These are phyloP conservation scores for Pythium insidiosum DNA, from an alignment of 352 stramenopile genomes.

Conservation along the genomic window DNA sequence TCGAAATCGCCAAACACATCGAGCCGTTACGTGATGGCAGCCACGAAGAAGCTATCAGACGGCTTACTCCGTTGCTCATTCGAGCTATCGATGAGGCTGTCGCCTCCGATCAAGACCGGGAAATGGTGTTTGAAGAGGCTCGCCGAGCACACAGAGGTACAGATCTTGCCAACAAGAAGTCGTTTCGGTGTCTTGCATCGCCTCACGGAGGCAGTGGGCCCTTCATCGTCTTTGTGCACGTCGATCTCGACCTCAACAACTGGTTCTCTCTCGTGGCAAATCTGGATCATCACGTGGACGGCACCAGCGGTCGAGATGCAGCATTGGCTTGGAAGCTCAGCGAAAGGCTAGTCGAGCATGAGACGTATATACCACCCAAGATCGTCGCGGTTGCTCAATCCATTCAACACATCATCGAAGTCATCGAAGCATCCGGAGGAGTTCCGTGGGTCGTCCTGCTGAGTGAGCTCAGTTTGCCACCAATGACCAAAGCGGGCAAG, in stretches of 20 bases:
- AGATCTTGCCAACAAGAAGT: constrained; percentile 24
- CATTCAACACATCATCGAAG: constrained; percentile 16
- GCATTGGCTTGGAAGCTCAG: constrained; percentile 33
- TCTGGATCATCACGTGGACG: too few species aligned
- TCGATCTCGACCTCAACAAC: constrained; percentile 59
- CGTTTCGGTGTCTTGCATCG: constrained; percentile 18
- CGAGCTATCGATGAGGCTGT: constrained; percentile 15
- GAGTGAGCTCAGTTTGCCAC: constrained; percentile 38
- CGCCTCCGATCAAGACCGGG: constrained; percentile 1
- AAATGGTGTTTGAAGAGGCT: constrained; percentile 9
- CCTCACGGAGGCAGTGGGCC: too few species aligned
- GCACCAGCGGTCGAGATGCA: too few species aligned
- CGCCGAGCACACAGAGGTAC: constrained; percentile 18
- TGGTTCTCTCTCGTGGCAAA: constrained; percentile 42
- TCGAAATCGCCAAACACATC: constrained; percentile 17
- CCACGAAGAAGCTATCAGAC: neutral
- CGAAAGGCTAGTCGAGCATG: constrained; percentile 29
- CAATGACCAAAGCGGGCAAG: constrained; percentile 33
- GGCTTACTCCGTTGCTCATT: constrained; percentile 9
- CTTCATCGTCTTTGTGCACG: constrained; percentile 38
- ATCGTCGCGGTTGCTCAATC: constrained; percentile 15
- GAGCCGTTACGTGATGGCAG: too few species aligned
- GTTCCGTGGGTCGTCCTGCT: constrained; percentile 28
- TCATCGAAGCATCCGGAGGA: neutral
- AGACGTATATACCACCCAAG: constrained; percentile 34